Evolutionary conservation across 192 early-diverging fungal species (phyloP).

Genomic region (Oehlia diaphana): DNA sequence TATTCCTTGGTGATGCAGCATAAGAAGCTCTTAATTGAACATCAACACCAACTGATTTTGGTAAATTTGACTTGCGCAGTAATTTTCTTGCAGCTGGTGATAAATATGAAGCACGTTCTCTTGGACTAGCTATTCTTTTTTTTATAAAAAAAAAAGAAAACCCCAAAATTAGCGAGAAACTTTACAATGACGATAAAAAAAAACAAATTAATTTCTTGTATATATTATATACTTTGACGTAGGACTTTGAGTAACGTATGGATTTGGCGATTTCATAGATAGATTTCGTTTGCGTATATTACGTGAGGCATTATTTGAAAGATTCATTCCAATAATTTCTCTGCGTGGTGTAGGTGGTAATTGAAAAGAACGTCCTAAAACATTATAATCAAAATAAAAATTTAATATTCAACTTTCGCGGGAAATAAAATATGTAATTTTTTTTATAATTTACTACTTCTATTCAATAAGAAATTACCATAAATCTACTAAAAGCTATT

Average conservation of each 20-base stretch:
- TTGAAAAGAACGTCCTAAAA: constrained; percentile 47
- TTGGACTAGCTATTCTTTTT: constrained; percentile 33
- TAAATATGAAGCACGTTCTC: constrained; percentile 34
- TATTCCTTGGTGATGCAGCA: neutral
- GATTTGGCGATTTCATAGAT: constrained; percentile 33
- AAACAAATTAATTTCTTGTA: constrained; percentile 7
- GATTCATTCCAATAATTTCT: constrained; percentile 59
- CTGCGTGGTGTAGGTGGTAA: constrained; percentile 65
- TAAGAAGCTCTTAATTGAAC: constrained; percentile 41
- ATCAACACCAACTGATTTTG: constrained; percentile 26
- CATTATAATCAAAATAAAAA: neutral
- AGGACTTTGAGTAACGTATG: constrained; percentile 29
- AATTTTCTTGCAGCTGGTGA: constrained; percentile 42
- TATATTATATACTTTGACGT: constrained; percentile 19
- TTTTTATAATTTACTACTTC: neutral
- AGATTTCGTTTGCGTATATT: constrained; percentile 42
- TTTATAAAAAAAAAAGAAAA: neutral
- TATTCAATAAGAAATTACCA: constrained; percentile 16
- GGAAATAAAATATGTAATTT: neutral
- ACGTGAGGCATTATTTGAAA: constrained; percentile 64
- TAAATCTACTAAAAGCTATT: constrained; percentile 11
- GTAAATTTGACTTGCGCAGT: constrained; percentile 27
- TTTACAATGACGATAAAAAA: neutral
- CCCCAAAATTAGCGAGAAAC: neutral
- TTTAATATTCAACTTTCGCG: neutral